phyloP scores from a whole-genome alignment of 441 rosid species.

The Viola pubescens region DNA sequence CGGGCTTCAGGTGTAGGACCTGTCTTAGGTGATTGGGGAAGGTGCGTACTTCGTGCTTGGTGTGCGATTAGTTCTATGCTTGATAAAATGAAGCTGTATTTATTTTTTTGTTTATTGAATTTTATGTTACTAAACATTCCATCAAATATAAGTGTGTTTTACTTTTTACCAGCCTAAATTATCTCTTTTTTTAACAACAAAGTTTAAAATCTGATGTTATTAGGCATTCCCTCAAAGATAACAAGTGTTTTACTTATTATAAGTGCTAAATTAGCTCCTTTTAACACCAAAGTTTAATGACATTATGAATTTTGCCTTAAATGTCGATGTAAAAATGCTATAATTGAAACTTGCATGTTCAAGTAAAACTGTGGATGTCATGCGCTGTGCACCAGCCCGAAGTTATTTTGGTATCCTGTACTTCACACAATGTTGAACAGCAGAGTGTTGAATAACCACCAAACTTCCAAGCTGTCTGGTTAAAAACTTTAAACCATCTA shows the following conservation, averaged over 20 bases:
- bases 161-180: not conserved
- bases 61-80: not conserved
- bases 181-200: not conserved
- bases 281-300: too few relatives aligned
- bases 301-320: too few relatives aligned
- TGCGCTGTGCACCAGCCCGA: not conserved
- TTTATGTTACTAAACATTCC: not conserved
- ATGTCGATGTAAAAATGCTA: too few relatives aligned
- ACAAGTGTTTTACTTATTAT: too few relatives aligned
- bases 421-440: not conserved
- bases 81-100: not conserved
- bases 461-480: too few relatives aligned
- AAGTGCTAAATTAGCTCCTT: too few relatives aligned
- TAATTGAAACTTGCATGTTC: too few relatives aligned
- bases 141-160: not conserved
- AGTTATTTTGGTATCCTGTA: not conserved
- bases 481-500: too few relatives aligned
- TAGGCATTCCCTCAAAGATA: too few relatives aligned
- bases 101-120: not conserved
- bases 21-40: conserved; percentile 90
- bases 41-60: conserved; percentile 30
- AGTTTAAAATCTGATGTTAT: not conserved
- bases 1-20: conserved; percentile 91
- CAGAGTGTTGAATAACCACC: not conserved
- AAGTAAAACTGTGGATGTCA: not conserved